phyloP scores from a whole-genome alignment of 1,284 basidiomycete species.

The Mixia osmundae region DNA sequence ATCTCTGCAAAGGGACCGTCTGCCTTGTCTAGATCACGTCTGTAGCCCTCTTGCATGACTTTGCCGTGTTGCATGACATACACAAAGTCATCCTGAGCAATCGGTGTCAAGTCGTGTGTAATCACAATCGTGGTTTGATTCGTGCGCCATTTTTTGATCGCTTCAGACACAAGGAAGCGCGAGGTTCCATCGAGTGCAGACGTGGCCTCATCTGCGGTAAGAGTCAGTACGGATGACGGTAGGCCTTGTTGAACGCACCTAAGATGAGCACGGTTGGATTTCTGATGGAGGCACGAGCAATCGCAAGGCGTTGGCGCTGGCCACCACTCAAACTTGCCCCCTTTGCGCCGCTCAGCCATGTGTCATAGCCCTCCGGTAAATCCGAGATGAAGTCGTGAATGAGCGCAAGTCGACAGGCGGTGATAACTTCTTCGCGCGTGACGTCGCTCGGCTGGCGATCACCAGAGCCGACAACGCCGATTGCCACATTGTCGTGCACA shows the following conservation, averaged over 20 bases:
- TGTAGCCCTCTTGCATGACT: conserved; percentile 74
- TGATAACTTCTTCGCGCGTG: conserved; percentile 42
- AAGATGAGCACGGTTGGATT: conserved; percentile 78
- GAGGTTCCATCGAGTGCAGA: conserved; percentile 80
- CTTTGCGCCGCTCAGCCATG: conserved; percentile 38
- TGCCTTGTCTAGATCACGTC: conserved; percentile 38
- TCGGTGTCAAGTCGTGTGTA: conserved; percentile 80
- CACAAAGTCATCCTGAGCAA: conserved; percentile 54
- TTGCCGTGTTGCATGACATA: conserved; percentile 66
- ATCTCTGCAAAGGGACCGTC: conserved; percentile 25
- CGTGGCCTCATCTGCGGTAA: conserved; percentile 62
- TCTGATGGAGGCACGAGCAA: conserved; percentile 65
- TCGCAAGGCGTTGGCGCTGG: conserved; percentile 73
- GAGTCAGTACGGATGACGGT: neutral
- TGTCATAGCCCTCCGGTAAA: conserved; percentile 72
- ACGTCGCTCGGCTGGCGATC: conserved; percentile 26
- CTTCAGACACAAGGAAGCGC: conserved; percentile 66
- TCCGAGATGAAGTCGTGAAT: conserved; percentile 68
- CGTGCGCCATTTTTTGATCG: conserved; percentile 54
- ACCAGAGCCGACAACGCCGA: conserved; percentile 30
- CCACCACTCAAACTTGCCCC: conserved; percentile 70
- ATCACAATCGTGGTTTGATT: conserved; percentile 86
- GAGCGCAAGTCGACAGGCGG: conserved; percentile 60
- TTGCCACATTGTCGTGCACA: conserved; percentile 70
- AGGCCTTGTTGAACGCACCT: conserved; percentile 31